phyloP scores from a whole-genome alignment of 1,139 yeast species.

The Hansenula lynferdii region DNA sequence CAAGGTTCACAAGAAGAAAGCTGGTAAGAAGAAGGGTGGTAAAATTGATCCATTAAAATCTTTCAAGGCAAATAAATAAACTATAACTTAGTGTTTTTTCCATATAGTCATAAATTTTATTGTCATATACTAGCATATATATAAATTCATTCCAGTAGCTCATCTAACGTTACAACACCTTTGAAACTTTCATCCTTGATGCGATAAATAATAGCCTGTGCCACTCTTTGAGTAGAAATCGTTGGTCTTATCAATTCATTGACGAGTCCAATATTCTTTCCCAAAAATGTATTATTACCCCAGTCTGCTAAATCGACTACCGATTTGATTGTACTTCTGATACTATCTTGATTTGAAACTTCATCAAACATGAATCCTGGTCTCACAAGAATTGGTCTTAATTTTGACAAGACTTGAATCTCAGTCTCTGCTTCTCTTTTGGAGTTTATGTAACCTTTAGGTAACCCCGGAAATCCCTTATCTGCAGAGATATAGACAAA shows the following conservation, averaged over 20 bases:
- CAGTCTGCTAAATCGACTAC: conserved; percentile 35
- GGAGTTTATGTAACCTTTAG: conserved; percentile 64
- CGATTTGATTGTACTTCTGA: conserved; percentile 30
- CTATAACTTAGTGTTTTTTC: no score
- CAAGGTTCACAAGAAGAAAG: conserved; percentile 41
- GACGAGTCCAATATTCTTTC: conserved; percentile 27
- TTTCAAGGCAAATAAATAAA: conserved; percentile 32
- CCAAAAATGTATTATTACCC: conserved; percentile 36
- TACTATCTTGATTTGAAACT: conserved; percentile 26
- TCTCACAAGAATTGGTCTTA: conserved; percentile 61
- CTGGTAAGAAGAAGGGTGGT: conserved; percentile 33
- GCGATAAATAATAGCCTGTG: conserved; percentile 50
- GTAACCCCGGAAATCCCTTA: conserved; percentile 59
- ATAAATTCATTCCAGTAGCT: conserved; percentile 27
- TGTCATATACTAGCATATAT: background rate
- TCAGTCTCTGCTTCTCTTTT: conserved; percentile 75
- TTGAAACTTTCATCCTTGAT: conserved; percentile 43
- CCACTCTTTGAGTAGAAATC: conserved; percentile 66
- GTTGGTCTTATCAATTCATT: conserved; percentile 56
- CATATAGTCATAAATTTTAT: no score
- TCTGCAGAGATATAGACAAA: conserved; percentile 85
- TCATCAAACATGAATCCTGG: conserved; percentile 84
- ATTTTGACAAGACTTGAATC: conserved; percentile 30
- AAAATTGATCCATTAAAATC: conserved; percentile 73
- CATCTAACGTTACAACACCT: conserved; percentile 59